Conservation (phyloP, 2,329 filamentous ascomycete genomes). For the Karstenula rhodostoma region DNA sequence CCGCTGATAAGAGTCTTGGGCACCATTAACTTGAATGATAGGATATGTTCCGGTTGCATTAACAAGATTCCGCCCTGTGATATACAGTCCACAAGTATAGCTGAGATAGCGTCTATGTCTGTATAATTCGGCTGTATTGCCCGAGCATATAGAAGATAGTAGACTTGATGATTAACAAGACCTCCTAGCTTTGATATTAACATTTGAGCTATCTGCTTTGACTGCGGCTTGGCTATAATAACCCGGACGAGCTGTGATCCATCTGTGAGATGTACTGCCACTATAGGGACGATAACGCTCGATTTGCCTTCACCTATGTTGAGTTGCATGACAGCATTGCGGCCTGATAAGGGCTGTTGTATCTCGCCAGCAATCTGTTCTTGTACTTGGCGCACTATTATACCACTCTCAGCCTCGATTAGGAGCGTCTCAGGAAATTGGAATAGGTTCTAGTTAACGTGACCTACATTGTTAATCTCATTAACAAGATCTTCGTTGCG, state of each 20-base stretch:
- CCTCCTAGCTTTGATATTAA: conserved; percentile 64
- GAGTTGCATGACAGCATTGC: conserved; percentile 42
- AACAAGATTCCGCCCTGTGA: conserved; percentile 63
- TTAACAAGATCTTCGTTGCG: conserved; percentile 28
- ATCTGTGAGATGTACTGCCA: conserved; percentile 21
- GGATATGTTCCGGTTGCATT: conserved; percentile 68
- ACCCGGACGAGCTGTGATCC: conserved; percentile 60
- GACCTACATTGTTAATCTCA: conserved; percentile 60
- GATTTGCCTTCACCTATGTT: conserved; percentile 47
- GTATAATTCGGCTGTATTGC: conserved; percentile 46
- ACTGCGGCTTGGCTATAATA: conserved; percentile 68
- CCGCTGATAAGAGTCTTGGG: conserved; percentile 57
- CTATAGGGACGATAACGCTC: conserved; percentile 38
- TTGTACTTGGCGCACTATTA: conserved; percentile 69
- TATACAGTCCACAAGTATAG: conserved; percentile 58
- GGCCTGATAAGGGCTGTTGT: conserved; percentile 43
- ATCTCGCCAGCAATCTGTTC: conserved; percentile 66
- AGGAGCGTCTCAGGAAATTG: conserved; percentile 68
- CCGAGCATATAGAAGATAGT: conserved; percentile 67
- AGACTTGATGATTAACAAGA: conserved; percentile 62
- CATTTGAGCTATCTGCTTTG: conserved; percentile 67
- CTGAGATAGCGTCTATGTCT: conserved; percentile 48
- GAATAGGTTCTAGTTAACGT: conserved; percentile 62
- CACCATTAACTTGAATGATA: conserved; percentile 70
- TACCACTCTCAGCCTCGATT: conserved; percentile 68